These are phyloP conservation scores for Pelargonium australe DNA, from an alignment of 441 rosid genomes.

Conservation along the genomic window DNA sequence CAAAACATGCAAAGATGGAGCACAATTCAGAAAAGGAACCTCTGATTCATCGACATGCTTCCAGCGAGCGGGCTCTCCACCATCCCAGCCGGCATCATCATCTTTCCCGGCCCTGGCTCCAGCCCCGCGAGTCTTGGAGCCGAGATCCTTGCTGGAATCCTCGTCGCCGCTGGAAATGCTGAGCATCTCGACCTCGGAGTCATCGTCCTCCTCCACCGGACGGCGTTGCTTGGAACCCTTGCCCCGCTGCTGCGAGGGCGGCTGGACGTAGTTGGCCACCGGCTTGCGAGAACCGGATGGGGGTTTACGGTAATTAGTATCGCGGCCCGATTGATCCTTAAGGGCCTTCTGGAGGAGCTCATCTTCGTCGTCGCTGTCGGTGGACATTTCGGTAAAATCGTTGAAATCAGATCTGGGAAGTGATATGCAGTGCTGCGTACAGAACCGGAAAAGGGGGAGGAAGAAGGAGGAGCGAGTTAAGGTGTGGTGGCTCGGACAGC, in stretches of 20 bases:
- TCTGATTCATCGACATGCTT: conserved; percentile 86
- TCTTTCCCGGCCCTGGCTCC: conserved; percentile 40
- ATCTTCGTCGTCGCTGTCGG: conserved; percentile 87
- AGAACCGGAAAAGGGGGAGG: background rate
- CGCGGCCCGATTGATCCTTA: conserved; percentile 79
- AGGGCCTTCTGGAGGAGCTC: conserved; percentile 97
- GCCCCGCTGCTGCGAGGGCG: conserved; percentile 33
- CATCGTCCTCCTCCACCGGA: conserved; percentile 62
- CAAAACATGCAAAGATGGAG: too few species aligned
- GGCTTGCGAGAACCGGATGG: conserved; percentile 55
- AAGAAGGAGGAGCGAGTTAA: background rate
- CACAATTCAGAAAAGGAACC: too few species aligned
- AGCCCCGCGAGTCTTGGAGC: conserved; percentile 14
- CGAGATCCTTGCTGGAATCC: conserved; percentile 44
- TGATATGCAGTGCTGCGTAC: background rate
- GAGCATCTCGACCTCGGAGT: conserved; percentile 94
- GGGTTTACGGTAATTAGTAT: conserved; percentile 64
- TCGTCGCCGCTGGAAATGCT: conserved; percentile 98
- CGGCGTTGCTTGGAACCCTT: background rate
- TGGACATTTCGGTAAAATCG: conserved; percentile 45
- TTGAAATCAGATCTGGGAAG: background rate
- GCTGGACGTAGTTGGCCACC: conserved; percentile 75
- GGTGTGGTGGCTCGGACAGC: background rate
- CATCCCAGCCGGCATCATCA: conserved; percentile 74
- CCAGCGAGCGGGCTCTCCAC: conserved; percentile 91